Evolutionary conservation across 208 protist species (phyloP).

Genomic region (Crithidia expoeki): DNA sequence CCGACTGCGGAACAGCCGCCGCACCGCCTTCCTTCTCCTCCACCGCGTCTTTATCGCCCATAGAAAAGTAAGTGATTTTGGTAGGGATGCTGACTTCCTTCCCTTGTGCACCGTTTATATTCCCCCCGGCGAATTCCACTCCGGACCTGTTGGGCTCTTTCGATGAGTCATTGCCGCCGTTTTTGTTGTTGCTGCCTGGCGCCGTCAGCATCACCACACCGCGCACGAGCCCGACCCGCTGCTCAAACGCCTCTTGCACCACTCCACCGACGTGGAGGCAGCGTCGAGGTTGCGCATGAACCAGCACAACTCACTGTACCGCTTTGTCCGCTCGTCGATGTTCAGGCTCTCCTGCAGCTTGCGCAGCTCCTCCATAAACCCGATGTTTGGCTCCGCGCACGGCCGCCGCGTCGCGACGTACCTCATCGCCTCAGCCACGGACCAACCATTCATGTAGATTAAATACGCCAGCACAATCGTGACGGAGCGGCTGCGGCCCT

Average conservation of each 20-base stretch:
- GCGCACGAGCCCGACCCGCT: conserved; percentile 66
- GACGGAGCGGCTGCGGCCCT: conserved; percentile 80
- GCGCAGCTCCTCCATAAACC: conserved; percentile 79
- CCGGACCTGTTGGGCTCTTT: neutral
- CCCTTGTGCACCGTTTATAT: neutral
- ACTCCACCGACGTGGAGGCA: conserved; percentile 24
- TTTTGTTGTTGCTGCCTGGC: neutral
- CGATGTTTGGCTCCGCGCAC: conserved; percentile 77
- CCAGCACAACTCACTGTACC: conserved; percentile 57
- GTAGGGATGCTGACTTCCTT: neutral
- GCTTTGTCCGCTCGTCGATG: conserved; percentile 46
- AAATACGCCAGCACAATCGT: conserved; percentile 89
- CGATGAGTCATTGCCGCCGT: neutral
- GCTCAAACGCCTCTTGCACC: conserved; percentile 73
- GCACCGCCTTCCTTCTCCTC: neutral
- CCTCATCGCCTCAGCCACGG: conserved; percentile 78
- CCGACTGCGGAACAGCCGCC: neutral
- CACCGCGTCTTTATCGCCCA: neutral
- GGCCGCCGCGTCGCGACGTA: conserved; percentile 69
- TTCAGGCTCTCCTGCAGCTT: conserved; percentile 69
- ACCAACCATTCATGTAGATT: conserved; percentile 82
- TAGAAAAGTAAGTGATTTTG: neutral
- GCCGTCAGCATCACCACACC: conserved; percentile 59
- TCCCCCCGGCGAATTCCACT: neutral
- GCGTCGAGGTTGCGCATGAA: conserved; percentile 55